Evolutionary conservation across 345 rosid genomes (phyloP), one percentile per base, ranked within the genome.

Genomic region (Luvunga scandens): DNA sequence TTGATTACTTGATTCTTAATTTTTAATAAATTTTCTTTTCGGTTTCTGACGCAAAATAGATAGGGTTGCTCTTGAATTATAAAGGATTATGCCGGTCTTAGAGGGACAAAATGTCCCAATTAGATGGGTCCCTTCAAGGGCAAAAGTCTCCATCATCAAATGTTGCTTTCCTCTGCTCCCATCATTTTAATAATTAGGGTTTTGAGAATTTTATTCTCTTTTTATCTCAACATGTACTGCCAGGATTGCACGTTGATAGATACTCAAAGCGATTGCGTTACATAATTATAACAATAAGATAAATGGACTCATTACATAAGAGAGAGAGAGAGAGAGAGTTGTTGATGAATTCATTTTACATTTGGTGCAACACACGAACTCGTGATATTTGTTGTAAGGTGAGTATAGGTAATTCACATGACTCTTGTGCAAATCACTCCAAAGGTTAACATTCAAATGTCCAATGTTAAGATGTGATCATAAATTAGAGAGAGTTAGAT

Each of bases 101-200:
- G 72, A 72, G 81, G 83, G 83, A 81, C 81, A 79, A 84, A 69
- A 79, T 14, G 82, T 72, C 78, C 66, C 70, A 66, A 33, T 66
- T 65, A 38, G 50, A 45, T 66, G 77, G 84, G 75, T 69, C 59
- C 79, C 72, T 53, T 28, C 14, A 1, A 7, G 42, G 33, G 30
- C 33, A 48, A 65, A 33, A 33, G 48, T 82, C 79, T 45, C 22
- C 66, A 72, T 75, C 82, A 71, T 69, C 42, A 67, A 25, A 75
- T 8, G 80, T 77, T 75, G 82, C 81, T 79, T 50, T 82, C 82
- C 53, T 28, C 31, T 61, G 25, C 7, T 2, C 74, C 28, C 66
- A 68, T 66, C 77, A 22, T 80, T 64, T 77, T 60, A 69, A 62
- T 13, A 63, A 81, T 60, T 68, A 45, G 57, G 57, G 21, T 30